Evolutionary conservation across 257 asterid species (phyloP), one percentile per base, ranked within the genome.

Genomic region (Ligustrum vulgare): DNA sequence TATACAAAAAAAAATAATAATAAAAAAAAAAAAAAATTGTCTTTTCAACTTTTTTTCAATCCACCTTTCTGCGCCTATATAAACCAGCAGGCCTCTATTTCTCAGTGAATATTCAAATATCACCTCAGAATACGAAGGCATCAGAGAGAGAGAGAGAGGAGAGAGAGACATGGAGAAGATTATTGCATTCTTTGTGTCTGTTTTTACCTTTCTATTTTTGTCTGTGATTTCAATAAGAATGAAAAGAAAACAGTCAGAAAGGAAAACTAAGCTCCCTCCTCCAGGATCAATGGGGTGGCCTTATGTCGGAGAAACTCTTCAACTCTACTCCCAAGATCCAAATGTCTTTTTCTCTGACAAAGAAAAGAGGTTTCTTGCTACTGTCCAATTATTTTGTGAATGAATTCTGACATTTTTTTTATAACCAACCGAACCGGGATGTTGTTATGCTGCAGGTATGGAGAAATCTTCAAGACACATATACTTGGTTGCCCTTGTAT

Each of bases 241-340:
- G 22, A 75, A 82, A 69, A 82, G 34, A 65, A 72, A 79, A 20
- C 13, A 56, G 2, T 41, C 76, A 10, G 15, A 74, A 58, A 67
- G 25, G 9, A 84, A 67, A 67, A 51, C 63, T 23, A 84, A 74
- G 70, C 92, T 91, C 72, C 97, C 98, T 37, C 98, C 98, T 37
- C 98, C 98, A 2, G 98, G 98, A 10, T 93, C 98, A 39, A 79
- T 90, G 96, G 98, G 98, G 3, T 90, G 91, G 96, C 97, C 97
- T 49, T 81, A 78, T 78, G 47, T 90, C 18, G 98, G 98, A 71
- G 96, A 93, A 84, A 93, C 98, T 62, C 89, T 88, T 71, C 91
- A 86, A 4, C 92, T 93, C 75, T 93, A 93, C 80, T 85, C 96
- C 70, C 96, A 90, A 82, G 77, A 90, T 69, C 98, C 98, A 12